These are phyloP conservation scores for Geosmithia flava DNA, from an alignment of 2,329 filamentous ascomycete genomes.

Conservation along the genomic window DNA sequence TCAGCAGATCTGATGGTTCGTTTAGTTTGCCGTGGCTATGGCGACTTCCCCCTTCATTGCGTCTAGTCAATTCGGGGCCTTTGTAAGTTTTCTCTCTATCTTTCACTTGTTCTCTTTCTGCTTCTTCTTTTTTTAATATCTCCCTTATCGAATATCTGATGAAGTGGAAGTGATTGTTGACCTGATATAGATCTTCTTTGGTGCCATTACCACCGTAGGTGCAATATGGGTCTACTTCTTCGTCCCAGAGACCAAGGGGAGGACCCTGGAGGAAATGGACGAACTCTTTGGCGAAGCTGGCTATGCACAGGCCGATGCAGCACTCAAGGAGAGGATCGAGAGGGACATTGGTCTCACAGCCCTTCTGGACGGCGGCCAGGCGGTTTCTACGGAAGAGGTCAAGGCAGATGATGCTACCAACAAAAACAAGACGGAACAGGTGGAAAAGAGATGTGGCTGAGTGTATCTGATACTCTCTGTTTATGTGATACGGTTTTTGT, in stretches of 20 bases:
- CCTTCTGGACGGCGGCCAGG: constrained; percentile 13
- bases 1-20: no score
- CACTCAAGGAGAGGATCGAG: constrained; percentile 64
- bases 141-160: no score
- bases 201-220: constrained; percentile 48
- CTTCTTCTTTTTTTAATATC: no score
- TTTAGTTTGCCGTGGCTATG: not conserved
- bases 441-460: not conserved
- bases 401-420: not conserved
- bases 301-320: constrained; percentile 52
- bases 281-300: constrained; percentile 55
- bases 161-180: no score
- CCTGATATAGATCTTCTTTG: constrained; percentile 51
- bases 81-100: not conserved
- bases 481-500: no score
- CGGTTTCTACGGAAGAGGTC: not conserved
- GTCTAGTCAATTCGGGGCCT: not conserved
- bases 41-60: not conserved
- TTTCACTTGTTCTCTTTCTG: no score
- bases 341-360: constrained; percentile 49
- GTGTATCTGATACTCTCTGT: no score
- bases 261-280: constrained; percentile 56
- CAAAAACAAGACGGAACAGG: not conserved
- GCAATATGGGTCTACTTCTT: constrained; percentile 50
- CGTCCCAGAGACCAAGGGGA: constrained; percentile 52